A percentile compares a stretch with the other conserved stretches of the same genome.
phyloP scores from a whole-genome alignment of 257 asterid genomes.

The Nicotiana benthamiana region DNA sequence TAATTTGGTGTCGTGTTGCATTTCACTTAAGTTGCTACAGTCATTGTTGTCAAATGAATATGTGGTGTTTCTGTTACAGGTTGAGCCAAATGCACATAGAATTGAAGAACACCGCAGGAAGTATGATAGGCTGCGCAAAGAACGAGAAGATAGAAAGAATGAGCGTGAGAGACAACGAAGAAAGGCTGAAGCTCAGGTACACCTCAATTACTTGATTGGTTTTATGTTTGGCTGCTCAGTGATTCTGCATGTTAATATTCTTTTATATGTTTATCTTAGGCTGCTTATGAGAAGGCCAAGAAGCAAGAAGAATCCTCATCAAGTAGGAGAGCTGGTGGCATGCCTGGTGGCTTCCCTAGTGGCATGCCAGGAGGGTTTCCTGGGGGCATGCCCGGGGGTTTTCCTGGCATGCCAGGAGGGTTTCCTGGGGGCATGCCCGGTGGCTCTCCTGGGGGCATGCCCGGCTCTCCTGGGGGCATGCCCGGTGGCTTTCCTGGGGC shows the following conservation, averaged over 20 bases:
- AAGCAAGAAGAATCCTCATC: conserved; percentile 76
- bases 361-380: conserved; percentile 50
- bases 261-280: conserved; percentile 31
- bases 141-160: conserved; percentile 57
- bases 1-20: background rate
- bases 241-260: conserved; percentile 7
- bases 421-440: conserved; percentile 50
- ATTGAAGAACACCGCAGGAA: conserved; percentile 86
- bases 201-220: background rate
- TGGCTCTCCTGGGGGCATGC: conserved; percentile 37
- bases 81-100: conserved; percentile 87
- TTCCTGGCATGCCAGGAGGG: conserved; percentile 40
- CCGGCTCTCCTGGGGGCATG: conserved; percentile 20
- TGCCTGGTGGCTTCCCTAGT: conserved; percentile 47
- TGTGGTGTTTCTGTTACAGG: conserved; percentile 28
- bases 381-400: conserved; percentile 45
- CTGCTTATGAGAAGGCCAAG: conserved; percentile 93
- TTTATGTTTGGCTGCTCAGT: background rate
- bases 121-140: conserved; percentile 87
- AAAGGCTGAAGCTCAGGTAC: conserved; percentile 81
- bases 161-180: conserved; percentile 75
- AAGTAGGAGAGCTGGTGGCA: conserved; percentile 48
- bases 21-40: background rate
- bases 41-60: background rate
- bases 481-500: conserved; percentile 27